Base-by-base conservation (phyloP, 345 rosid species). In the Aurinia saxatilis region DNA sequence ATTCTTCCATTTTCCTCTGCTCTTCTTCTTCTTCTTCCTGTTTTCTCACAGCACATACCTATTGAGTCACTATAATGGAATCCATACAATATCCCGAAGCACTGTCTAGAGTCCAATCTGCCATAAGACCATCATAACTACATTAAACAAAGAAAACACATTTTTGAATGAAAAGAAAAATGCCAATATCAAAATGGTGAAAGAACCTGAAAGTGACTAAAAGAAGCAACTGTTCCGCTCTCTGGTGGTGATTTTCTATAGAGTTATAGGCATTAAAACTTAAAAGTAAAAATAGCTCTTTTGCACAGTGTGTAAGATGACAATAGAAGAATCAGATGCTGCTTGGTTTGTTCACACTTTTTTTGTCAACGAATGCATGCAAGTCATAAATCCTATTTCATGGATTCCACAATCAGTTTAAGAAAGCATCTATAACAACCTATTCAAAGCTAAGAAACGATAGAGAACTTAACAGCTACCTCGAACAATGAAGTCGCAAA, bases 1-100 rank as follows among this genome's bases (percentile, higher is more conserved):
- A n/a, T n/a, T n/a, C n/a, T n/a, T n/a, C n/a, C n/a, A n/a, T n/a
- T n/a, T n/a, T n/a, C n/a, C n/a, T n/a, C n/a, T n/a, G n/a, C n/a
- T n/a, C n/a, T n/a, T n/a, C n/a, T n/a, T n/a, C n/a, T n/a, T n/a
- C n/a, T n/a, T n/a, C n/a, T n/a, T n/a, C n/a, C n/a, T n/a, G n/a
- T n/a, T n/a, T n/a, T n/a, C n/a, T n/a, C n/a, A n/a, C n/a, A n/a
- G n/a, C 34, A 29, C 73, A 29, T 82, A 85, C 93, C 97, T 79
- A 92, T 79, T 38, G 82, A 50, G 64, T 89, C 98, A 46, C 91
- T 77, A 67, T 79, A 87, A 78, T 88, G 85, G 71, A 92, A 92
- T 57, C 97, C 91, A 2, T 95, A 89, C 38, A 80, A 73, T 92
- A 92, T 33, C 96, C 85, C 0, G 88, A 85, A 60, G 79, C 71